phyloP scores from a whole-genome alignment of 306 rosid genomes.

The Lablab purpureus region DNA sequence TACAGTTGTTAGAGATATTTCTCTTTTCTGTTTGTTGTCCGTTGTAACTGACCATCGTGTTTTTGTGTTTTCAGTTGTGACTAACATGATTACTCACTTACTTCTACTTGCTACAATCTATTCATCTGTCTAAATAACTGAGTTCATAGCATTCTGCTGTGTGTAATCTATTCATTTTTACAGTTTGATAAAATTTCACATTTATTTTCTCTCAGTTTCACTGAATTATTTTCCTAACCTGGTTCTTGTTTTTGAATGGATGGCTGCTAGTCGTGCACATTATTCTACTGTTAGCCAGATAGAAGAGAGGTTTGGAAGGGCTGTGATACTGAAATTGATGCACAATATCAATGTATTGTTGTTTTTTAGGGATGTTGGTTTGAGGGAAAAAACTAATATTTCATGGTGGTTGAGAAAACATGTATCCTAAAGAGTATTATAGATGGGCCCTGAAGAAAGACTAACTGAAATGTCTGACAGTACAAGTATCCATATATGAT shows the following conservation, averaged over 20 bases:
- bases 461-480: slow-evolving; percentile 12
- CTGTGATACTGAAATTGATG: slow-evolving; percentile 23
- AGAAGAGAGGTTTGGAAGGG: slow-evolving; percentile 9
- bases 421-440: background rate
- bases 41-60: no score
- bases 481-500: background rate
- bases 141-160: no score
- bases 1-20: background rate
- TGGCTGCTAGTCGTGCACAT: background rate
- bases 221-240: background rate
- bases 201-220: no score
- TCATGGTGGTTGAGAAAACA: slow-evolving; percentile 1
- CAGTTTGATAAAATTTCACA: no score
- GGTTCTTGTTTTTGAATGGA: slow-evolving; percentile 8
- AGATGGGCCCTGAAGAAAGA: slow-evolving; percentile 14
- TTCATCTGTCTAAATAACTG: background rate
- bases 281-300: slow-evolving; percentile 9
- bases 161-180: no score
- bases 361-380: background rate
- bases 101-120: no score
- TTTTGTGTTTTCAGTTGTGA: no score
- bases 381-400: background rate
- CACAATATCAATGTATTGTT: background rate
- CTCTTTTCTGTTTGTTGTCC: no score
- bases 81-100: no score